Conservation (phyloP, 805 yeast species). For the Saturnispora galanensis region DNA sequence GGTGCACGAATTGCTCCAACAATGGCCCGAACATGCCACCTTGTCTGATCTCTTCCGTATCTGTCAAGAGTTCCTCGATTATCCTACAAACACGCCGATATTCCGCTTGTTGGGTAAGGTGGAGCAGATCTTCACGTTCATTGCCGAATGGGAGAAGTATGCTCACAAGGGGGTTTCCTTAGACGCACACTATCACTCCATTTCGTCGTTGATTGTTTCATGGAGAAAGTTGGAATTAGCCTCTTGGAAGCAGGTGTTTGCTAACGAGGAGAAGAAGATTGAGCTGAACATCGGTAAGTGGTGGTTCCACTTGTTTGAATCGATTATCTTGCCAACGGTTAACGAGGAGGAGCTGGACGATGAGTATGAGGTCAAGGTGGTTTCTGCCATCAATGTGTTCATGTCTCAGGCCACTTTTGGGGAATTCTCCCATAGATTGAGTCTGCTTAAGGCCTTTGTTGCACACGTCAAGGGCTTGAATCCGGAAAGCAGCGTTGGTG, state of each 20-base stretch:
- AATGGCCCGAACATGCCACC: conserved; percentile 96
- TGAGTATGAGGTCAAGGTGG: conserved; percentile 27
- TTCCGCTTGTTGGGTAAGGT: conserved; percentile 70
- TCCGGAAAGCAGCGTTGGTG: conserved; percentile 19
- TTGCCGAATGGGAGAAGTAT: conserved; percentile 90
- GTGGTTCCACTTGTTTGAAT: conserved; percentile 90
- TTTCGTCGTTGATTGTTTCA: conserved; percentile 63
- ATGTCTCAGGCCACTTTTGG: conserved; percentile 71
- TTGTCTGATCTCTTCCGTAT: conserved; percentile 56
- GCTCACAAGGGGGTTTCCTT: conserved; percentile 73
- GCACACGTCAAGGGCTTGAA: conserved; percentile 36
- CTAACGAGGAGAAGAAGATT: conserved; percentile 44
- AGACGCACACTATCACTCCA: conserved; percentile 39
- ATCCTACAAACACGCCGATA: conserved; percentile 59
- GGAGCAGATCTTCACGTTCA: conserved; percentile 75
- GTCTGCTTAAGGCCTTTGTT: conserved; percentile 54
- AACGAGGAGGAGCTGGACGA: conserved; percentile 30
- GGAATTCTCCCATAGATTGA: conserved; percentile 52
- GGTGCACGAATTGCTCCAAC: conserved; percentile 38
- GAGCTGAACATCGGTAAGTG: conserved; percentile 56
- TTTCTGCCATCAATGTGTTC: conserved; percentile 62
- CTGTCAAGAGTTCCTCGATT: conserved; percentile 54
- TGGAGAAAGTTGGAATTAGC: conserved; percentile 88
- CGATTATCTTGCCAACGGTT: conserved; percentile 47
- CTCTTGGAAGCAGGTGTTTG: conserved; percentile 74